Evolutionary conservation across 2,329 filamentous ascomycete genomes (phyloP), one percentile per base, ranked within the genome.

Genomic region (Penicillium fuscoglaucum): DNA sequence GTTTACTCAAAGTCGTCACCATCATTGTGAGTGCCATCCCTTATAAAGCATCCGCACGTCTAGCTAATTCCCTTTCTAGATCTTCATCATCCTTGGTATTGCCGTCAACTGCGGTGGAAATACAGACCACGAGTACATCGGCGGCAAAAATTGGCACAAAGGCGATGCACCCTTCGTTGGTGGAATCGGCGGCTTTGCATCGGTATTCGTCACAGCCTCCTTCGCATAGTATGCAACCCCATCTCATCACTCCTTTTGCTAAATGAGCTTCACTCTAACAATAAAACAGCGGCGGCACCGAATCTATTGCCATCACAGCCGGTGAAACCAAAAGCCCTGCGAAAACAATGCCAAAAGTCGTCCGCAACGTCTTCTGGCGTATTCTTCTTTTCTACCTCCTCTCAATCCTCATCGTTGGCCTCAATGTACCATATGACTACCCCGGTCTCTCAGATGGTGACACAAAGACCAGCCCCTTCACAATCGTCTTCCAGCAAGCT

Each of bases 331-430:
- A 83, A 63, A 80, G 88, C 63, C 86, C 87, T 0, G 79, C 83
- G 19, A 81, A 80, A 61, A 87, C 81, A 56, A 74, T 89, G 35
- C 87, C 87, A 1, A 80, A 80, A 3, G 86, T 87, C 3, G 83
- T 88, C 46, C 84, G 84, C 63, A 87, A 88, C 55, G 84, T 87
- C 40, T 87, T 87, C 66, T 87, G 83, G 83, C 81, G 85, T 6
- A 85, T 86, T 53, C 60, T 85, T 4, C 75, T 84, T 9, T 85
- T 85, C 71, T 82, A 82, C 63, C 73, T 82, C 50, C 71, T 79
- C 6, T 82, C 81, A 0, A 75, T 84, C 47, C 70, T 84, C 7
- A 73, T 84, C 46, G 79, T 87, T 59, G 84, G 84, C 12, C 79
- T 87, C 46, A 83, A 86, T 50, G 77, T 87, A 6, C 83, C 85